Evolutionary conservation across 1,139 yeast species (phyloP), one percentile per base, ranked within the genome.

Genomic region (Candida gigantensis): DNA sequence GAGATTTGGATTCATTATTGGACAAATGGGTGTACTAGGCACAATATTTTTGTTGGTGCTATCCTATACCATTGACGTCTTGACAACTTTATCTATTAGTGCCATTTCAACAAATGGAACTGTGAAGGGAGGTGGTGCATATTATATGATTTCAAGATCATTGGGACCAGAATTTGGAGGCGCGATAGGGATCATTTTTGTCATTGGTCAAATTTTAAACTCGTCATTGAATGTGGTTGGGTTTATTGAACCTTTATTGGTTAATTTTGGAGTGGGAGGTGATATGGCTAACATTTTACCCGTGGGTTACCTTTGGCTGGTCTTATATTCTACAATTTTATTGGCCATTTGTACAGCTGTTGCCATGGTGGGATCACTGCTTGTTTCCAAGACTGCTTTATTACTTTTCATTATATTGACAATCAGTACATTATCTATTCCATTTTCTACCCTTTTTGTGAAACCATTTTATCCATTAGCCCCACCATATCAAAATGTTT

Each of bases 101-200:
- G 92, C 92, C 3, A 84, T 84, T 40, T 83, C 89, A 2, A 84
- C 94, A 3, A 84, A 84, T 54, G 94, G 94, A 18, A 83, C 87
- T 0, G 92, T 84, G 9, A 74, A 82, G 51, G 92, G 92, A 17
- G 94, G 94, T 11, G 94, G 94, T 20, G 90, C 92, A 1, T 84
- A 84, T 53, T 84, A 82, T 49, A 84, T 84, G 90, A 81, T 84
- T 30, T 81, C 88, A 11, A 63, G 94, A 51, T 80, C 88, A 27
- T 61, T 84, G 44, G 94, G 94, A 0, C 90, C 89, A 2, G 94
- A 84, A 51, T 84, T 84, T 57, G 94, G 94, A 23, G 92, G 92
- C 3, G 82, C 92, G 2, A 84, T 84, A 42, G 94, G 94, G 0
- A 66, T 84, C 24, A 84, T 84, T 18, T 84, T 84, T 54, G 84